Conservation (phyloP, 2,329 filamentous ascomycete species). For the Penicillium fuscoglaucum region DNA sequence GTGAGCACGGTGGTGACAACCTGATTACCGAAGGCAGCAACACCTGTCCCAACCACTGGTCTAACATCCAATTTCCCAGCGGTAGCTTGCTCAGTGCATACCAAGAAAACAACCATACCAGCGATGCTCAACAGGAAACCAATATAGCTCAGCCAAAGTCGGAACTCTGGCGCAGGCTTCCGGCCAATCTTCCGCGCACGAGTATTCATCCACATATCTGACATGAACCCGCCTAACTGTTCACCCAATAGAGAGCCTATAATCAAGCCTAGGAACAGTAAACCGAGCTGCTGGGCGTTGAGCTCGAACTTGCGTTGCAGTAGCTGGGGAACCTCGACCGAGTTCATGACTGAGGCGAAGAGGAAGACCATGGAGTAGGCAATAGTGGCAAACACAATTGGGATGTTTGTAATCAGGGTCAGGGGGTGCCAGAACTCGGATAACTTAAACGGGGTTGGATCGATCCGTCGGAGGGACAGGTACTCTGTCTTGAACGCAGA, state of each 20-base stretch:
- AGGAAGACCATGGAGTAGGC: conserved; percentile 61
- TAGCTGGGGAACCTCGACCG: conserved; percentile 61
- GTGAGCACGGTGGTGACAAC: conserved; percentile 62
- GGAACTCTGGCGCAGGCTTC: conserved; percentile 52
- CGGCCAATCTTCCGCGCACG: conserved; percentile 34
- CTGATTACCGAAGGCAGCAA: conserved; percentile 59
- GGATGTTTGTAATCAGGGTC: conserved; percentile 46
- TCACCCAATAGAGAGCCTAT: conserved; percentile 61
- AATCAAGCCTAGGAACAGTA: conserved; percentile 60
- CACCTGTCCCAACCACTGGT: conserved; percentile 56
- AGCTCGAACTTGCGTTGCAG: conserved; percentile 58
- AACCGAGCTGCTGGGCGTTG: conserved; percentile 58
- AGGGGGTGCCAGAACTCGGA: conserved; percentile 35
- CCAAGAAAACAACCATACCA: conserved; percentile 58
- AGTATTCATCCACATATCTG: conserved; percentile 57
- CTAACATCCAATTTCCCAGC: conserved; percentile 55
- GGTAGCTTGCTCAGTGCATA: conserved; percentile 51
- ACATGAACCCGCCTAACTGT: conserved; percentile 56
- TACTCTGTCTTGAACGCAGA: conserved; percentile 47
- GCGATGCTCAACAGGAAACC: conserved; percentile 54
- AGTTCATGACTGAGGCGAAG: conserved; percentile 55
- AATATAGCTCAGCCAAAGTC: conserved; percentile 59
- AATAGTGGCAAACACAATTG: conserved; percentile 52
- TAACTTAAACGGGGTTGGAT: conserved; percentile 31
- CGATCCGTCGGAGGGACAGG: conserved; percentile 51